Base-by-base conservation (phyloP, 495 filamentous ascomycete genomes). In the Achaetomiella virescens region DNA sequence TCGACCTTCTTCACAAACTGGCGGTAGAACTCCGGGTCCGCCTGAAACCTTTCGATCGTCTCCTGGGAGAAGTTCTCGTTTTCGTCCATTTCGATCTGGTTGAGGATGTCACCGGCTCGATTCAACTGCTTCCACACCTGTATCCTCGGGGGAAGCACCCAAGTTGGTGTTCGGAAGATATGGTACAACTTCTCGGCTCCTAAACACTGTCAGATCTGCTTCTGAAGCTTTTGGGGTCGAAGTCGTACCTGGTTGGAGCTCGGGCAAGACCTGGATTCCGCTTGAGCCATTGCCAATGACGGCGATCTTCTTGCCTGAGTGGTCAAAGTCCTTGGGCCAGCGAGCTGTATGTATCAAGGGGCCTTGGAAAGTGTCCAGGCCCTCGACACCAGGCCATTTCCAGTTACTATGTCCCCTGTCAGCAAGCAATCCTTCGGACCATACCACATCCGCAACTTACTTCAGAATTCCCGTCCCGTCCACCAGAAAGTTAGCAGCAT, bases 231-330 rank as follows among this genome's bases (percentile, higher is more conserved):
- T 38, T 38, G 3, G 5, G 11, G 3, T 7, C 36, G 5, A 6
- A 38, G 6, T 54, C 52, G 75, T 73, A 70, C 80, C 72, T 20
- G 77, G 77, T 48, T 84, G 74, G 40, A 87, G 75, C 7, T 76
- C 76, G 1, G 84, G 82, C 14, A 89, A 67, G 20, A 87, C 75
- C 56, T 89, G 85, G 27, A 76, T 80, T 60, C 66, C 75, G 48
- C 67, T 85, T 70, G 62, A 82, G 43, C 65, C 81, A 70, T 73
- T 88, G 68, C 82, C 83, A 47, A 86, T 77, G 36, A 85, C 70
- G 18, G 77, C 77, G 8, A 84, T 78, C 11, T 76, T 75, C 61
- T 85, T 85, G 45, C 74, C 75, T n/a, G 72, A 52, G 56, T 78
- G 75, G 52, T 80, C 70, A 20, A 84, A 81, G 17, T 67, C 59